These are phyloP conservation scores for Conoideocrella luteorostrata DNA, from an alignment of 2,329 filamentous ascomycete genomes.

Conservation along the genomic window DNA sequence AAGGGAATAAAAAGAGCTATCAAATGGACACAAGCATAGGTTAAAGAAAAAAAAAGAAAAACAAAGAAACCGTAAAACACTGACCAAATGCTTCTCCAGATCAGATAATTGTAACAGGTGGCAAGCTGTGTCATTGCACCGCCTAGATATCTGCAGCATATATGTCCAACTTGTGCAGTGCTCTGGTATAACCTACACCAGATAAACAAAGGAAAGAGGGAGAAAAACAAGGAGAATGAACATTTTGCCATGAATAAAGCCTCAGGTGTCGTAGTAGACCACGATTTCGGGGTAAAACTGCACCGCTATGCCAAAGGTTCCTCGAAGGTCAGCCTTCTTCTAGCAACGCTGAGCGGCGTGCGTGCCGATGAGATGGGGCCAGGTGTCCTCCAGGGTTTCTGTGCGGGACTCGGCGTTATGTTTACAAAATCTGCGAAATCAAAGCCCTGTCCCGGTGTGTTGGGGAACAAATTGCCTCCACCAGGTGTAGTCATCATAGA, in stretches of 20 bases:
- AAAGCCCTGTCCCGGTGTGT: slow-evolving; percentile 76
- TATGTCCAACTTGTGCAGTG: no score
- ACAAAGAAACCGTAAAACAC: no score
- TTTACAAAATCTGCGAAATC: slow-evolving; percentile 98
- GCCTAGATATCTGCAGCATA: no score
- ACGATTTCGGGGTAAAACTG: slow-evolving; percentile 4
- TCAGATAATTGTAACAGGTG: no score
- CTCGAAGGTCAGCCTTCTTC: slow-evolving; percentile 78
- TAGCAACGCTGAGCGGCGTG: slow-evolving; percentile 60
- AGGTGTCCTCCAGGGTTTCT: slow-evolving; percentile 83
- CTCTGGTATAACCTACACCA: background rate
- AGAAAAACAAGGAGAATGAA: background rate
- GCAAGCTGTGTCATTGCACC: no score
- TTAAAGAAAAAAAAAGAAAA: no score
- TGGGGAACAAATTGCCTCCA: slow-evolving; percentile 61
- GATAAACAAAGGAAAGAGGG: background rate
- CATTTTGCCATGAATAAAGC: background rate
- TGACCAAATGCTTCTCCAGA: no score
- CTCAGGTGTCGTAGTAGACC: no score
- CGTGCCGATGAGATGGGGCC: slow-evolving; percentile 43
- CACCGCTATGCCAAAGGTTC: slow-evolving; percentile 36
- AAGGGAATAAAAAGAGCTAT: no score
- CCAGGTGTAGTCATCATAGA: slow-evolving; percentile 87
- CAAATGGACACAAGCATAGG: no score
- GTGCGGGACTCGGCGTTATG: slow-evolving; percentile 90